Conservation (phyloP, 1,284 basidiomycete species). For the Mycosarcoma maydis region DNA sequence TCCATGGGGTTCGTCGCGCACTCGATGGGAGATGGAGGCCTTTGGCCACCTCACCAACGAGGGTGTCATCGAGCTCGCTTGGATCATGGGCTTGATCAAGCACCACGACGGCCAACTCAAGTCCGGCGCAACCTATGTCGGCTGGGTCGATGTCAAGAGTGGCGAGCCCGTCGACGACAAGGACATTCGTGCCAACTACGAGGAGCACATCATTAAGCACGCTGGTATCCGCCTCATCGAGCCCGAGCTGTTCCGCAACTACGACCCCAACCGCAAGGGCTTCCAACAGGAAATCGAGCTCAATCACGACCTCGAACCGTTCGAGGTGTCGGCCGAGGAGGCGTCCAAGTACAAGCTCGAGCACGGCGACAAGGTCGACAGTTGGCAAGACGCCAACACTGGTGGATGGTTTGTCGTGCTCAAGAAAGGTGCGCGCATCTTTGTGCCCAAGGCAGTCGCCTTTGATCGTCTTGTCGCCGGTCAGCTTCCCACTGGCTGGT, state of each 20-base stretch:
- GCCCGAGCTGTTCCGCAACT: conserved; percentile 95
- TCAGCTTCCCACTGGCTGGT: conserved; percentile 96
- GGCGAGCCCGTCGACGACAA: conserved; percentile 97
- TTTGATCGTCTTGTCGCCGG: conserved; percentile 95
- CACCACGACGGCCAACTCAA: conserved; percentile 97
- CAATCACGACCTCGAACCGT: conserved; percentile 93
- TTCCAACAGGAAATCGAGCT: conserved; percentile 98
- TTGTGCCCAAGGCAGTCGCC: conserved; percentile 92
- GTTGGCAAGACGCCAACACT: conserved; percentile 84
- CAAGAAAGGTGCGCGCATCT: conserved; percentile 95
- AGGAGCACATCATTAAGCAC: conserved; percentile 90
- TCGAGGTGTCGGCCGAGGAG: conserved; percentile 89
- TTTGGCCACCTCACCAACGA: conserved; percentile 73
- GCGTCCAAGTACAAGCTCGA: conserved; percentile 95
- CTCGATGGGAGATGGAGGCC: conserved; percentile 83
- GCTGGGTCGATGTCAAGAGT: conserved; percentile 97
- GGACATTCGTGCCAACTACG: conserved; percentile 90
- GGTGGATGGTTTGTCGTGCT: conserved; percentile 93
- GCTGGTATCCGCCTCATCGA: conserved; percentile 96
- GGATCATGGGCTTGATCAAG: conserved; percentile 99
- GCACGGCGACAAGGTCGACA: conserved; percentile 94
- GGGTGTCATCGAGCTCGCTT: conserved; percentile 98
- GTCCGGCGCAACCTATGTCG: conserved; percentile 81
- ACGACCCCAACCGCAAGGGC: conserved; percentile 94
- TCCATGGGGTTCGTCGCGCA: conserved; percentile 98